Evolutionary conservation across 306 rosid genomes (phyloP).

Genomic region (Comarum palustre): DNA sequence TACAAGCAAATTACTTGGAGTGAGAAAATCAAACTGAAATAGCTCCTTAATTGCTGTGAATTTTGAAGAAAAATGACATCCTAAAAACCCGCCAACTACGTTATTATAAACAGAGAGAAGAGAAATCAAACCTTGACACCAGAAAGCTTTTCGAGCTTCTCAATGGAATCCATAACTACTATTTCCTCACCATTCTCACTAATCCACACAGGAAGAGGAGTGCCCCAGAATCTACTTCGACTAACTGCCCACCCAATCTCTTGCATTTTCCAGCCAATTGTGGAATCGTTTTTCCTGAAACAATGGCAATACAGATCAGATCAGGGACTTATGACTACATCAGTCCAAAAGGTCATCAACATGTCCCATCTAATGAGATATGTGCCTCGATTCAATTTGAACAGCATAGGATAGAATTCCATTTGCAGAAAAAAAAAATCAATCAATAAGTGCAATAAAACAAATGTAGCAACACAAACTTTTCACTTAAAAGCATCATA

Average conservation of each 20-base stretch:
- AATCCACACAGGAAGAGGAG: constrained; percentile 93
- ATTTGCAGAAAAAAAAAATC: neutral
- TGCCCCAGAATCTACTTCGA: constrained; percentile 99
- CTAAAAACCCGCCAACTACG: neutral
- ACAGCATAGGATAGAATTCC: neutral
- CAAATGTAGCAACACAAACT: neutral
- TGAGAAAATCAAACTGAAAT: neutral
- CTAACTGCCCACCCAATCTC: constrained; percentile 99
- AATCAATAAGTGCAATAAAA: neutral
- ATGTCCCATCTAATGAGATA: neutral
- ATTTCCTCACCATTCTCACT: constrained; percentile 85
- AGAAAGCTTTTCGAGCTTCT: constrained; percentile 77
- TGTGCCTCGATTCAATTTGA: neutral
- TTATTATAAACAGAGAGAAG: neutral
- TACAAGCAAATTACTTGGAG: neutral
- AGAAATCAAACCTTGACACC: constrained; percentile 67
- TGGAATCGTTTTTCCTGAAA: constrained; percentile 84
- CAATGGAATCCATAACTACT: constrained; percentile 75
- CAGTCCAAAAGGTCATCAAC: neutral
- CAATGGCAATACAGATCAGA: constrained; percentile 5
- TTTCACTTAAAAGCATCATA: neutral
- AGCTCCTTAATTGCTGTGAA: neutral
- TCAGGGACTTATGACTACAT: neutral
- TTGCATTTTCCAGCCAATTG: constrained; percentile 99
- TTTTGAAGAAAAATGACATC: neutral